Conservation (phyloP, 78 protist species). For the Polysphondylium violaceum region DNA sequence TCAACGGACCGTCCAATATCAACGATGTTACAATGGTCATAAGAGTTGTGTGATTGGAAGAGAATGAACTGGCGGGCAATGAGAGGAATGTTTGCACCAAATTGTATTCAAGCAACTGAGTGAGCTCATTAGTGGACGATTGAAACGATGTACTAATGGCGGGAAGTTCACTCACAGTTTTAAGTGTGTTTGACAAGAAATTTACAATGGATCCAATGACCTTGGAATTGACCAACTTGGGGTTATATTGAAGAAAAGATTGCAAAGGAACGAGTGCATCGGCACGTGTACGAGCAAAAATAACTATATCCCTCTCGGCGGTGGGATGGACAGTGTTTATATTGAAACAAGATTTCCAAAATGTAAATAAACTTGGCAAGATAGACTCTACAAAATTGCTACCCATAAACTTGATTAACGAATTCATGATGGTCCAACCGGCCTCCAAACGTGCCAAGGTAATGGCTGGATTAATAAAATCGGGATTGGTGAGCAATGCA, state of each 20-base stretch:
- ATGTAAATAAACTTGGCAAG: constrained; percentile 10
- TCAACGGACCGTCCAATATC: constrained; percentile 46
- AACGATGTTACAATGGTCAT: constrained; percentile 59
- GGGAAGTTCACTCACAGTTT: constrained; percentile 63
- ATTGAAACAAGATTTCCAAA: constrained; percentile 66
- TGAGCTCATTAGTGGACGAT: constrained; percentile 63
- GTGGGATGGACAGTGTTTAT: constrained; percentile 70
- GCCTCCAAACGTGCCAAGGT: constrained; percentile 65
- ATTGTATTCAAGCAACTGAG: constrained; percentile 42
- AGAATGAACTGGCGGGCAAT: constrained; percentile 26
- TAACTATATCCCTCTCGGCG: constrained; percentile 58
- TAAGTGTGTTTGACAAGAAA: constrained; percentile 39
- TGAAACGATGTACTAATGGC: constrained; percentile 58
- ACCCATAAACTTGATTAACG: constrained; percentile 46
- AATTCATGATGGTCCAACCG: constrained; percentile 77
- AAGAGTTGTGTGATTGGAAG: constrained; percentile 24
- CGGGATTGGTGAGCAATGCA: constrained; percentile 39
- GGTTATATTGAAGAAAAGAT: constrained; percentile 22
- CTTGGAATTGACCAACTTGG: constrained; percentile 27
- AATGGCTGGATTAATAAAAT: constrained; percentile 38
- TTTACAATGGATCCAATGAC: constrained; percentile 25
- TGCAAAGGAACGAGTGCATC: constrained; percentile 62
- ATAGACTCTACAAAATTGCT: constrained; percentile 14
- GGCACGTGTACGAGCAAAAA: constrained; percentile 69
- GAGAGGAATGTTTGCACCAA: constrained; percentile 29